Base-by-base conservation (phyloP, 176 grass and related monocot species). In the Puccinellia tenuiflora region DNA sequence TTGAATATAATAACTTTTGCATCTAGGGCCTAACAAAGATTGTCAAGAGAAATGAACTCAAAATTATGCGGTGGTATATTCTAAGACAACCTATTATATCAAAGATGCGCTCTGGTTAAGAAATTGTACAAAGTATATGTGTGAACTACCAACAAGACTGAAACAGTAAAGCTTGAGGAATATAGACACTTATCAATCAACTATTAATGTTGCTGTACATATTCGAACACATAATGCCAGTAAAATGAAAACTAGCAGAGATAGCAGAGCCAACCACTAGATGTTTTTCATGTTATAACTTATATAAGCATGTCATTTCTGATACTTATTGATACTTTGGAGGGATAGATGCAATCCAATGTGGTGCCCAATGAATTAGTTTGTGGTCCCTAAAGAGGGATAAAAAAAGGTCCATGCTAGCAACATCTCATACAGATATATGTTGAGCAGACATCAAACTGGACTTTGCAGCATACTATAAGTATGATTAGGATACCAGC, bases 1-100 rank as follows among this genome's bases (percentile, higher is more conserved):
- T 99, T 99, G 85, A 99, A 99, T 94, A 99, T 96, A 56, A 99
- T 96, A 75, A 96, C 93, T 89, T 93, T 99, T 86, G 93, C 93
- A 88, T 95, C 96, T 82, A 98, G 86, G 40, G 96, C 91, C 96
- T 99, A 25, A 24, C 34, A 80, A 75, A 42, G 57, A 73, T 48
- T 37, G 29, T 65, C 39, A 84, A 81, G 30, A 63, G 8, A 86
- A 18, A 38, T 38, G 28, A 78, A 30, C 18, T 80, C 55, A 79
- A 57, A 84, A 46, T 12, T 75, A n/a, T 59, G 39, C 25, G 76
- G 30, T 9, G 28, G 28, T 50, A 57, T 38, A 47, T 69, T 22
- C 22, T 13, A n/a, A 79, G 74, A 28, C 1, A 74, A 51, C 18
- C 20, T 56, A 51, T 76, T 30, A 22, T 9, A 63, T 75, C 47